A percentile compares a stretch with the other conserved stretches of the same genome.
Conservation (phyloP, 2,329 filamentous ascomycete species). For the Albophoma yamanashiensis region DNA sequence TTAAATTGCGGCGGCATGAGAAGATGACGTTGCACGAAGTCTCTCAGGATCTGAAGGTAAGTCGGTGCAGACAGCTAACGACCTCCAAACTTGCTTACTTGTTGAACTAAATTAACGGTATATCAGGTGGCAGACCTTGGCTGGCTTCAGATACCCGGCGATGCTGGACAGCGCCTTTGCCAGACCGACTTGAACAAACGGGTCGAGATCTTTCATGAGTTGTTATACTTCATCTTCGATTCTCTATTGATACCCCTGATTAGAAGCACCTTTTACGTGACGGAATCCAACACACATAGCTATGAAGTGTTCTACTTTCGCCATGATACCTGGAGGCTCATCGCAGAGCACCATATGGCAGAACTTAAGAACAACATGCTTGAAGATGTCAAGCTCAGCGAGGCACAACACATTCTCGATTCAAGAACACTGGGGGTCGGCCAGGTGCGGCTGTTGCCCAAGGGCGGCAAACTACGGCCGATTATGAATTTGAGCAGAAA, state of each 20-base stretch:
- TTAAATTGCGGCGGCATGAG: conserved; percentile 72
- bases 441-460: conserved; percentile 73
- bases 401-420: conserved; percentile 47
- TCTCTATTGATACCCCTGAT: conserved; percentile 82
- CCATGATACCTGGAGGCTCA: conserved; percentile 77
- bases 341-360: conserved; percentile 63
- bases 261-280: conserved; percentile 84
- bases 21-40: conserved; percentile 69
- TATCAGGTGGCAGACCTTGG: conserved; percentile 51
- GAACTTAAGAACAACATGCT: conserved; percentile 64
- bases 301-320: conserved; percentile 87
- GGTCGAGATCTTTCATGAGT: conserved; percentile 67
- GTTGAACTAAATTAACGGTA: not conserved
- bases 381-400: conserved; percentile 55
- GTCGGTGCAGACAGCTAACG: conserved; percentile 9
- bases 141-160: conserved; percentile 58
- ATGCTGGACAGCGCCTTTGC: conserved; percentile 46
- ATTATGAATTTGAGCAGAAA: conserved; percentile 78
- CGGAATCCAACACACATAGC: conserved; percentile 72
- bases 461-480: conserved; percentile 62
- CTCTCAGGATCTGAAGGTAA: conserved; percentile 63
- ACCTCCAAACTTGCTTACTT: not conserved
- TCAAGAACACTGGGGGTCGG: conserved; percentile 63
- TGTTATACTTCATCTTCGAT: conserved; percentile 89
- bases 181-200: conserved; percentile 66